Evolutionary conservation across 2,329 filamentous ascomycete genomes (phyloP), one percentile per base, ranked within the genome.

Genomic region (Fusarium lateritium): DNA sequence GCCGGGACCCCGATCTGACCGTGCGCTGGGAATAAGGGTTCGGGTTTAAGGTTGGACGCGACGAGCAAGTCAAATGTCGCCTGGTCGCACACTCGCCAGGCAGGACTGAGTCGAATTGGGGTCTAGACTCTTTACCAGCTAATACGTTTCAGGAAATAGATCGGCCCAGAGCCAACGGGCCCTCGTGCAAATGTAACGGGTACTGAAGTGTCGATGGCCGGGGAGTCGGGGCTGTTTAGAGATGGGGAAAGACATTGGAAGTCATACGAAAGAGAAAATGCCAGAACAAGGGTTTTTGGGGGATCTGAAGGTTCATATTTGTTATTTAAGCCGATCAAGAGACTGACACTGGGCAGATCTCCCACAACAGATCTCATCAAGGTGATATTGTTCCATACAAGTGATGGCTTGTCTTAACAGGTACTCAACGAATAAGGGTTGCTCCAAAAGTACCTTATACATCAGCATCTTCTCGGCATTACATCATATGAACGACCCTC

Each of bases 401-500:
- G 38, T 17, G 19, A 44, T 33, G 33, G 19, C 42, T 17, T 31
- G 14, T 42, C 53, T 26, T 33, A 61, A 33, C 24, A 45, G 28
- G n/a, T 8, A 13, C 31, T 28, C 22, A 43, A 17, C 22, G 21
- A 34, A 26, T 40, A 60, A 60, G 42, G 24, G 51, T 45, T 55
- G 55, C 14, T 24, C 9, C 40, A 36, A 21, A 49, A 43, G 67
- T 67, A 59, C 34, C 33, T 40, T 24, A 46, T 64, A 46, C 40
- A 43, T 47, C 24, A 21, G 42, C 56, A 36, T 46, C 44, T 45
- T 58, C 50, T 64, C 52, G 63, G 65, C 70, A 75, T 75, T 75
- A 75, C 73, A 75, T 75, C 73, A 75, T 75, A 62, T 57, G 59
- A 31, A 65, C 46, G 46, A 62, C 64, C 61, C 51, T 62, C 69